These are phyloP conservation scores for Acanthamoeba rhysodes DNA, from an alignment of 208 protist species.

Conservation along the genomic window DNA sequence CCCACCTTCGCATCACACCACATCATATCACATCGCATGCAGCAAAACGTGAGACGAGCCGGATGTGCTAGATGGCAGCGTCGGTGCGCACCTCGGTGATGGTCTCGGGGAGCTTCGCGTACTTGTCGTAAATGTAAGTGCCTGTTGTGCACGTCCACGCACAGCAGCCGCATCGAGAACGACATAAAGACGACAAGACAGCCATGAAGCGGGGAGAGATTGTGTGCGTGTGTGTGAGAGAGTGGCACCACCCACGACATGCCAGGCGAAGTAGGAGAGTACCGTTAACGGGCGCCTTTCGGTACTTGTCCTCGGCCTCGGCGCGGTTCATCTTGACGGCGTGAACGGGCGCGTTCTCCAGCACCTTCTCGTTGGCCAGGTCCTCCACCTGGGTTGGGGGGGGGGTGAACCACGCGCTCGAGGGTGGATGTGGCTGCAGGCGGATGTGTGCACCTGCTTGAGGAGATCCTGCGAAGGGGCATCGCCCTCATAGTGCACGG, in stretches of 20 bases:
- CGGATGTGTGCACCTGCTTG: background rate
- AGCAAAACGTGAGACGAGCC: too few species aligned
- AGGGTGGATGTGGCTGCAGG: background rate
- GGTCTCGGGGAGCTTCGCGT: slow-evolving; percentile 43
- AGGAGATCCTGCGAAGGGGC: slow-evolving; percentile 7
- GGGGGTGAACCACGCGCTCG: background rate
- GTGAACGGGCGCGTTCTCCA: slow-evolving; percentile 51
- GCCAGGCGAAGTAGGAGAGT: too few species aligned
- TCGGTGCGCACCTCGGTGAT: background rate
- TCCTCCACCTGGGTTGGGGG: background rate
- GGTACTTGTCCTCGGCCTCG: slow-evolving; percentile 56
- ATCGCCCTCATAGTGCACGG: slow-evolving; percentile 20
- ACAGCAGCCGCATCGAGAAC: too few species aligned
- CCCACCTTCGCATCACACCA: background rate
- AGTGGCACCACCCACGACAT: background rate
- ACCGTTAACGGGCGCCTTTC: slow-evolving; percentile 41
- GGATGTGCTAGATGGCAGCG: too few species aligned
- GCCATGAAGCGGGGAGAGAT: background rate
- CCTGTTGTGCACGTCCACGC: background rate
- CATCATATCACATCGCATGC: too few species aligned
- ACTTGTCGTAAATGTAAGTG: slow-evolving; percentile 65
- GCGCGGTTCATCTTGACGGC: slow-evolving; percentile 23
- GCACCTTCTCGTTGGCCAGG: slow-evolving; percentile 36
- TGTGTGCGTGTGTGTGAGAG: background rate
- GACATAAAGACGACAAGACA: too few species aligned